Base-by-base conservation (phyloP, 2,329 filamentous ascomycete species). In the Sporothrix mexicana region DNA sequence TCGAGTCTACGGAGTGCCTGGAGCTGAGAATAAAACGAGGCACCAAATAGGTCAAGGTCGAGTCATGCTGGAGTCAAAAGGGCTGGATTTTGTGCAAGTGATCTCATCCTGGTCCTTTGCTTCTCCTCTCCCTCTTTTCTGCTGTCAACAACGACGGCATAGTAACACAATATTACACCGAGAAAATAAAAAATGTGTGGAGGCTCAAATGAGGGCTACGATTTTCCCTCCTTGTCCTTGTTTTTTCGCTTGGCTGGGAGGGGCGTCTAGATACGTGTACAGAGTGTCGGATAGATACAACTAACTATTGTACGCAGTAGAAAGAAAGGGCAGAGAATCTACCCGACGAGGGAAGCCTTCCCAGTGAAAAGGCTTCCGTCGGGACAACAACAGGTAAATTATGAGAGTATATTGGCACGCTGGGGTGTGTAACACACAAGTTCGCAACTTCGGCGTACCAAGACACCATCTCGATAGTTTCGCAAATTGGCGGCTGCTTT, bases 141-240 rank as follows among this genome's bases (percentile, higher is more conserved):
- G 45, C 9, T 47, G 45, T 13, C 7, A 12, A 47, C 1, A 47
- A 9, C 2, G 30, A 36, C 30, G 45, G 45, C 49, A n/a, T 51
- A 51, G 49, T 51, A 6, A 55, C 55, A 59, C 55, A 59, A 59
- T 7, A 59, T 59, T 59, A 59, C 23, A 25, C 55, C 55, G 25
- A 61, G 25, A 61, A 41, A n/a, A 23, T 2, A 20, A 20, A 17
- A 12, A 25, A 59, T 25, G 25, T 59, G 55, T 59, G 55, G 25
- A 59, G 55, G 55, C 23, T 30, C 7, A 15, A 36, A 36, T 6
- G 30, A 36, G 30, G 30, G 30, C 30, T 36, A 36, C 30, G 30
- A 36, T 36, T 36, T 6, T 36, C 30, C 30, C 30, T 36, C 30
- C 30, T 36, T 36, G 30, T 36, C 30, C 30, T 36, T 36, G 30